Conservation (phyloP, 768 basidiomycete genomes). For the Phlegmacium glaucopus region DNA sequence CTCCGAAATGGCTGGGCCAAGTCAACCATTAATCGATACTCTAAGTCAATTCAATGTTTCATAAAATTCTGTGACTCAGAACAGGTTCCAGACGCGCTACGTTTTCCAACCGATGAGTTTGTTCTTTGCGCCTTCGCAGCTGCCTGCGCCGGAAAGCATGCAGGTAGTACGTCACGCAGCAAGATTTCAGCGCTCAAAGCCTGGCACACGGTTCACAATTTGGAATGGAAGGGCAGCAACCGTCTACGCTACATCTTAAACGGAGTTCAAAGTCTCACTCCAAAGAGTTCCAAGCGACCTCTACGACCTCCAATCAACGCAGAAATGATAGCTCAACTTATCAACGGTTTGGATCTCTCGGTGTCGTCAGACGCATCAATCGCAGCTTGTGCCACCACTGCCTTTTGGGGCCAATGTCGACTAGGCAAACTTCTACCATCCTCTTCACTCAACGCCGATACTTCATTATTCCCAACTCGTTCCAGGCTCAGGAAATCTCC, state of each 20-base stretch:
- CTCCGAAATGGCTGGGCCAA: slow-evolving; percentile 11
- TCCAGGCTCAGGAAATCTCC: too few species aligned
- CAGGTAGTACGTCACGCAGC: slow-evolving; percentile 16
- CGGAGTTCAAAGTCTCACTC: slow-evolving; percentile 22
- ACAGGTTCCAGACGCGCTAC: slow-evolving; percentile 4
- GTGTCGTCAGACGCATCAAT: slow-evolving; percentile 20
- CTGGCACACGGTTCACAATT: slow-evolving; percentile 29
- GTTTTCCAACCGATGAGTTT: slow-evolving; percentile 22
- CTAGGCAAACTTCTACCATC: too few species aligned
- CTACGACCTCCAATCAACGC: slow-evolving; percentile 18
- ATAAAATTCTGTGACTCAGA: slow-evolving; percentile 18
- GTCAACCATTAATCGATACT: slow-evolving; percentile 3
- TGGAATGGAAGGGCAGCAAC: slow-evolving; percentile 16
- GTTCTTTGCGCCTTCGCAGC: slow-evolving; percentile 28
- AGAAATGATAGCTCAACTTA: slow-evolving; percentile 16
- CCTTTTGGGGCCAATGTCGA: slow-evolving; percentile 32
- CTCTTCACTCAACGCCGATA: too few species aligned
- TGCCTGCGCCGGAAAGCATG: slow-evolving; percentile 13
- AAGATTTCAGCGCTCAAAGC: slow-evolving; percentile 25
- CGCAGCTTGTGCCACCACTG: slow-evolving; percentile 16
- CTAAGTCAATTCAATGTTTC: too few species aligned
- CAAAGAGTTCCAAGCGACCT: slow-evolving; percentile 8
- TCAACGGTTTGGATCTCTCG: slow-evolving; percentile 10
- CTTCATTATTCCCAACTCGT: too few species aligned
- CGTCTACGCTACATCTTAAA: slow-evolving; percentile 20